Evolutionary conservation across 2,329 filamentous ascomycete species (phyloP).

Genomic region (Aureobasidium sp.): DNA sequence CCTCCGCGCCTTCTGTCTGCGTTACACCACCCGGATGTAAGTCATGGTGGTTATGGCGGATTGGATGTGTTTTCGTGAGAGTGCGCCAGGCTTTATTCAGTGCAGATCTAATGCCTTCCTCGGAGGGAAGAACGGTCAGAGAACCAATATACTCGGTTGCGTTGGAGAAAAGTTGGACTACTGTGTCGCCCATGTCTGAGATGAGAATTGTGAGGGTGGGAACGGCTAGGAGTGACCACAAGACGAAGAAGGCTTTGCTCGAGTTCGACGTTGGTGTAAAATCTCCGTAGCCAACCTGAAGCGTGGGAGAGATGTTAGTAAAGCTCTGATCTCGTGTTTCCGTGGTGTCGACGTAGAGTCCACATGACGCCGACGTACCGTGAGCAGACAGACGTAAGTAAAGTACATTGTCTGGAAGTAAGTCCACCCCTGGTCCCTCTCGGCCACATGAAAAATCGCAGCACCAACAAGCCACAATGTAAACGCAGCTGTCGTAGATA

Average conservation of each 20-base stretch:
- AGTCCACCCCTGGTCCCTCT: slow-evolving; percentile 38
- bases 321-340: too few species aligned
- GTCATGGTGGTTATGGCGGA: slow-evolving; percentile 13
- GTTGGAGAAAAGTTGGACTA: slow-evolving; percentile 46
- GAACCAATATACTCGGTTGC: slow-evolving; percentile 47
- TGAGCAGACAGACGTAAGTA: slow-evolving; percentile 43
- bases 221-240: slow-evolving; percentile 47
- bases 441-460: slow-evolving; percentile 39
- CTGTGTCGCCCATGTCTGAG: slow-evolving; percentile 46
- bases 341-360: background rate
- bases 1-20: background rate
- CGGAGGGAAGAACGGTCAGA: slow-evolving; percentile 45
- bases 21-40: slow-evolving; percentile 13
- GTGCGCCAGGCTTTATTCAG: slow-evolving; percentile 19
- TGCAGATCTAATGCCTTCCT: slow-evolving; percentile 31
- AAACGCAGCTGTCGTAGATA: slow-evolving; percentile 31
- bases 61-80: slow-evolving; percentile 15
- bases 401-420: slow-evolving; percentile 48
- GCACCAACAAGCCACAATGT: slow-evolving; percentile 42
- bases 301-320: background rate
- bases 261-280: slow-evolving; percentile 38
- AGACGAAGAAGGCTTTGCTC: slow-evolving; percentile 47
- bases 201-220: slow-evolving; percentile 47
- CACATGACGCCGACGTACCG: slow-evolving; percentile 16
- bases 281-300: slow-evolving; percentile 45